Conservation (phyloP, 768 basidiomycete genomes). For the Dictyophora rubrovolvata region DNA sequence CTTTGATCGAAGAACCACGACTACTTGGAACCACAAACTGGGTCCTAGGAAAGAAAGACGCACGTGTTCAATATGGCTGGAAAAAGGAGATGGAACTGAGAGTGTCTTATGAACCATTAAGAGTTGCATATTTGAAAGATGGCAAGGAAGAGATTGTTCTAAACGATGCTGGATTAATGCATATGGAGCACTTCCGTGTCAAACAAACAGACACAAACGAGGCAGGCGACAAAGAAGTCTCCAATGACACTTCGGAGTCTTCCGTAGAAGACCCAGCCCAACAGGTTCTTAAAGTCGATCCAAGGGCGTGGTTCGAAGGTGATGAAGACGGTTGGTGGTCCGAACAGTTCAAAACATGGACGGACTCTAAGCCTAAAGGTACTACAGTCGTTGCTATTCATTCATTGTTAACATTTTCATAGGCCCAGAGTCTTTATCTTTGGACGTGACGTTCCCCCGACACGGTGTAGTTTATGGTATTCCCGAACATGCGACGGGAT, state of each 20-base stretch:
- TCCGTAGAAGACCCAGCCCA: conserved; percentile 23
- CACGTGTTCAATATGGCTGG: conserved; percentile 54
- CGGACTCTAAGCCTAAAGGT: conserved; percentile 95
- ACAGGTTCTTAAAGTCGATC: conserved; percentile 30
- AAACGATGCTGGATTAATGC: conserved; percentile 82
- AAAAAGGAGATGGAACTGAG: conserved; percentile 55
- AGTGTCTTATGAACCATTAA: conserved; percentile 67
- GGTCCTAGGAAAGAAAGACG: conserved; percentile 54
- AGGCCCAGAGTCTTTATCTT: conserved; percentile 91
- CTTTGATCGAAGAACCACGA: conserved; percentile 62
- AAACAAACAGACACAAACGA: conserved; percentile 42
- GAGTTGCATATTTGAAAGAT: conserved; percentile 56
- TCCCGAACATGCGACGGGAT: conserved; percentile 86
- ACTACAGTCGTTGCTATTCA: conserved; percentile 2
- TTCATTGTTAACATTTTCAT: conserved; percentile 2
- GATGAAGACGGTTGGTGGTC: conserved; percentile 86
- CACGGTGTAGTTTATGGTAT: conserved; percentile 92
- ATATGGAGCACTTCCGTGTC: conserved; percentile 87
- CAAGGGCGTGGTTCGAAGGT: conserved; percentile 74
- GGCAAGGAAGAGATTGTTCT: conserved; percentile 80
- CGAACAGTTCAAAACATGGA: conserved; percentile 79
- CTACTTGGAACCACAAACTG: conserved; percentile 49
- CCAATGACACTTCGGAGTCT: conserved; percentile 37
- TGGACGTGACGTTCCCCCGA: conserved; percentile 90
- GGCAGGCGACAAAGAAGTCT: conserved; percentile 29